phyloP scores from a whole-genome alignment of 176 grass and related monocot genomes.

The Miscanthus lutarioriparius region DNA sequence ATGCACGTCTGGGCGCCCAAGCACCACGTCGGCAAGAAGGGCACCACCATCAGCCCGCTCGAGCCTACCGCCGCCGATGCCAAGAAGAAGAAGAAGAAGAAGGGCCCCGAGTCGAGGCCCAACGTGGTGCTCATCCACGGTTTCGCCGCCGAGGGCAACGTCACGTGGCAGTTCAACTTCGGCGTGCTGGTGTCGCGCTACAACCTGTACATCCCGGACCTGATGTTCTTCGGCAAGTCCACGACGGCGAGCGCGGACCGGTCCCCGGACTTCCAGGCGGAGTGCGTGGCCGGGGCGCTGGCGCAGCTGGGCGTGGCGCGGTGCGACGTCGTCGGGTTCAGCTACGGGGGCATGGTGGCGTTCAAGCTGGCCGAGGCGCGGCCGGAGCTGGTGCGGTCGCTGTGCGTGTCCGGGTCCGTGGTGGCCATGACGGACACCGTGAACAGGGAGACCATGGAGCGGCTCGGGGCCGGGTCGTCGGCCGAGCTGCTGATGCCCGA shows the following conservation, averaged over 20 bases:
- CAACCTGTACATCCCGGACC: conserved; percentile 90
- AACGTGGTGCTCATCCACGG: conserved; percentile 82
- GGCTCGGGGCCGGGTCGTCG: conserved; percentile 59
- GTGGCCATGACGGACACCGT: conserved; percentile 89
- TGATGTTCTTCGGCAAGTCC: conserved; percentile 82
- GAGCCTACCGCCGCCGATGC: not conserved
- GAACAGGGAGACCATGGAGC: conserved; percentile 54
- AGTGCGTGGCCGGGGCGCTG: conserved; percentile 62
- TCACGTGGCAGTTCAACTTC: conserved; percentile 98
- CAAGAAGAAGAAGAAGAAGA: not conserved
- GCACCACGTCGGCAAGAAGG: conserved; percentile 54
- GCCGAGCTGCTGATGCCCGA: conserved; percentile 81
- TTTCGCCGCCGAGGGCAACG: conserved; percentile 83
- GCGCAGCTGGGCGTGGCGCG: conserved; percentile 59
- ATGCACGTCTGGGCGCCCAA: conserved; percentile 92
- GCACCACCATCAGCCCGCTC: conserved; percentile 33
- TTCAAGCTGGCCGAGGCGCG: conserved; percentile 87
- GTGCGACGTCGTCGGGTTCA: conserved; percentile 89
- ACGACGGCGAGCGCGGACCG: conserved; percentile 51
- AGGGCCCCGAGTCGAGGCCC: conserved; percentile 45
- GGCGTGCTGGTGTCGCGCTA: conserved; percentile 71
- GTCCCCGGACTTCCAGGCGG: conserved; percentile 82
- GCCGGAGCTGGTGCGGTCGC: conserved; percentile 68
- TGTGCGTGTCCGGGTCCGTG: conserved; percentile 74
- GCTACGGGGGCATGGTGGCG: conserved; percentile 95